Evolutionary conservation across 441 rosid genomes (phyloP).

Genomic region (Omphalea diandra): DNA sequence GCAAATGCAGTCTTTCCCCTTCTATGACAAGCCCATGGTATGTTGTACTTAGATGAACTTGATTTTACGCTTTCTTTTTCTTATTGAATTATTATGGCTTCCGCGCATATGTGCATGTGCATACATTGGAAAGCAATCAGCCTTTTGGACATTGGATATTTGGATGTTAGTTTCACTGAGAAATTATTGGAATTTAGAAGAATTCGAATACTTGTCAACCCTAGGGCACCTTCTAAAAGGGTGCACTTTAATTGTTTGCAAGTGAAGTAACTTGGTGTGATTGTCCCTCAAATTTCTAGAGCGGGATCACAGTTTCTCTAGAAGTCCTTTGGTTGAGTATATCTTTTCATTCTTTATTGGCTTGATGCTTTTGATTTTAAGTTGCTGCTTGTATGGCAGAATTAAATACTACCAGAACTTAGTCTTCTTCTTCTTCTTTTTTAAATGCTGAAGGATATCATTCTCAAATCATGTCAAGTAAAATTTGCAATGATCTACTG

Average conservation of each 20-base stretch:
- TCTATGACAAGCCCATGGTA: conserved; percentile 91
- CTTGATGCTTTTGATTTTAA: too few species aligned
- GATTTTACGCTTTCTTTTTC: too few species aligned
- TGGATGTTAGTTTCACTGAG: background rate
- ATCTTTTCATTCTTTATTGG: too few species aligned
- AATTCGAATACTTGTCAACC: too few species aligned
- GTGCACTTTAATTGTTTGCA: background rate
- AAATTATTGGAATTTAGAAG: background rate
- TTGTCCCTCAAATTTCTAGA: background rate
- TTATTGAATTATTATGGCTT: too few species aligned
- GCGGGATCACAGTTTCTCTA: background rate
- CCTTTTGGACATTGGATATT: background rate
- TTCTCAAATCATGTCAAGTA: background rate
- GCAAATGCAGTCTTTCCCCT: conserved; percentile 90
- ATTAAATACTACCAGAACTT: background rate
- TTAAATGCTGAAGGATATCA: background rate
- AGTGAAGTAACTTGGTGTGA: background rate
- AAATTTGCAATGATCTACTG: background rate
- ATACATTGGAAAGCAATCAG: background rate
- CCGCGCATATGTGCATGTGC: background rate
- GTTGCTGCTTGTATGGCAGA: background rate
- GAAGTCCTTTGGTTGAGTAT: background rate
- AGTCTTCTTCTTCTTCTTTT: background rate
- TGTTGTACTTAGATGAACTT: too few species aligned
- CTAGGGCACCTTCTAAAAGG: too few species aligned